phyloP scores from a whole-genome alignment of 2,329 filamentous ascomycete species.

The Zopfia rhizophila region DNA sequence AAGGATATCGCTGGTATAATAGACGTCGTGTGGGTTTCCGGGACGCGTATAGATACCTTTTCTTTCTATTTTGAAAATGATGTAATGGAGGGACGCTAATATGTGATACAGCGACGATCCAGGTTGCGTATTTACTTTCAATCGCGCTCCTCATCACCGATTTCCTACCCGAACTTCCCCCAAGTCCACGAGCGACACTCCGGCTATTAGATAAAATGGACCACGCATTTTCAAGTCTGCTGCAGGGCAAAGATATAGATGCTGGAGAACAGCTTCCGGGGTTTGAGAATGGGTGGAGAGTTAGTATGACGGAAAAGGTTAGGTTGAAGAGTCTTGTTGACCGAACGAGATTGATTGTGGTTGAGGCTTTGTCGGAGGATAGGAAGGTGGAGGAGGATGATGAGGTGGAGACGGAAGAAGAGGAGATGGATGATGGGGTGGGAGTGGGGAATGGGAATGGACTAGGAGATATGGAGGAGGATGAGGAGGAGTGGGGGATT shows the following conservation, averaged over 20 bases:
- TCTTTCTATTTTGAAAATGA: background rate
- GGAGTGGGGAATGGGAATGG: conserved; percentile 42
- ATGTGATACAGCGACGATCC: conserved; percentile 71
- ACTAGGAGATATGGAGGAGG: conserved; percentile 43
- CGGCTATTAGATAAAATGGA: conserved; percentile 80
- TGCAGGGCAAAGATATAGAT: conserved; percentile 73
- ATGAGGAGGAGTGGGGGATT: conserved; percentile 71
- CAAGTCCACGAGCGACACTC: conserved; percentile 75
- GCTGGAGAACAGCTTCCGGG: conserved; percentile 75
- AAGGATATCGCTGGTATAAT: conserved; percentile 78
- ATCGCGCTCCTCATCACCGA: conserved; percentile 77
- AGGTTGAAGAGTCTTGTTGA: conserved; percentile 84
- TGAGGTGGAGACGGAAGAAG: conserved; percentile 54
- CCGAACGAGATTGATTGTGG: conserved; percentile 75
- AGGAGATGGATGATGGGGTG: conserved; percentile 38
- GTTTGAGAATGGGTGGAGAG: conserved; percentile 69
- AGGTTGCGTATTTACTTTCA: conserved; percentile 84
- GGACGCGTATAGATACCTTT: conserved; percentile 74
- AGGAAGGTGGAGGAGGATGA: conserved; percentile 52
- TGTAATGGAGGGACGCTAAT: conserved; percentile 2
- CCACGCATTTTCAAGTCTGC: conserved; percentile 80
- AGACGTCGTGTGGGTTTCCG: conserved; percentile 86
- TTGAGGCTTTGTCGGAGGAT: conserved; percentile 72
- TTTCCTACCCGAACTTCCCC: conserved; percentile 77
- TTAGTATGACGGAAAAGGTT: conserved; percentile 89